Conservation (phyloP, 306 rosid genomes). For the Fragaria nilgerrensis region DNA sequence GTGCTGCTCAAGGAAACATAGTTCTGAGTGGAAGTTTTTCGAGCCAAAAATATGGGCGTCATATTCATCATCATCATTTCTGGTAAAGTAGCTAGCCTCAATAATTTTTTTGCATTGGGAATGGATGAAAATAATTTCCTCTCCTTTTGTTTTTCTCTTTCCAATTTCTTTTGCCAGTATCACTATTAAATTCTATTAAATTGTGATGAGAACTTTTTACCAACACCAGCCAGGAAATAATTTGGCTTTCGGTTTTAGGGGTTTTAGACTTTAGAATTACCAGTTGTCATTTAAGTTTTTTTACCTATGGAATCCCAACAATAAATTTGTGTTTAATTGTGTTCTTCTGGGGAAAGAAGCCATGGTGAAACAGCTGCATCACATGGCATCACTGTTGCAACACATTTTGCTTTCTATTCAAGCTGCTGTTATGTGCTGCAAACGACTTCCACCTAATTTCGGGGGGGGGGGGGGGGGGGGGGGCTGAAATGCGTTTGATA, state of each 20-base stretch:
- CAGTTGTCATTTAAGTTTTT: neutral
- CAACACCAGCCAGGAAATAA: neutral
- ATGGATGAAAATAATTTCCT: conserved; percentile 7
- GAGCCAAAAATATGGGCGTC: conserved; percentile 21
- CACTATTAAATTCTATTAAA: neutral
- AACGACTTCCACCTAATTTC: conserved; percentile 11
- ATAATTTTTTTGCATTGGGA: conserved; percentile 26
- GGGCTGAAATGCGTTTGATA: neutral
- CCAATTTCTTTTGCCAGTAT: neutral
- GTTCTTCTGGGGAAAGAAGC: conserved; percentile 20
- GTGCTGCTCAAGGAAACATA: conserved; percentile 42
- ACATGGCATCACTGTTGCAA: conserved; percentile 18
- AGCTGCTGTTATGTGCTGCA: conserved; percentile 4
- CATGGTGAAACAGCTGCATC: conserved; percentile 22
- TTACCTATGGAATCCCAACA: neutral
- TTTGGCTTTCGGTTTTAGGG: neutral
- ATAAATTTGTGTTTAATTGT: neutral
- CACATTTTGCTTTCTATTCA: conserved; percentile 16
- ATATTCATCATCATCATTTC: conserved; percentile 17
- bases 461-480: too few relatives aligned
- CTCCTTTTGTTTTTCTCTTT: neutral
- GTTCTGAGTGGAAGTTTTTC: conserved; percentile 37
- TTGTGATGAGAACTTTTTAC: neutral
- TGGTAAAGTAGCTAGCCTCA: conserved; percentile 13
- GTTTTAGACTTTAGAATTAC: neutral